These are phyloP conservation scores for Solanum chacoense DNA, from an alignment of 305 asterid species.

Conservation along the genomic window DNA sequence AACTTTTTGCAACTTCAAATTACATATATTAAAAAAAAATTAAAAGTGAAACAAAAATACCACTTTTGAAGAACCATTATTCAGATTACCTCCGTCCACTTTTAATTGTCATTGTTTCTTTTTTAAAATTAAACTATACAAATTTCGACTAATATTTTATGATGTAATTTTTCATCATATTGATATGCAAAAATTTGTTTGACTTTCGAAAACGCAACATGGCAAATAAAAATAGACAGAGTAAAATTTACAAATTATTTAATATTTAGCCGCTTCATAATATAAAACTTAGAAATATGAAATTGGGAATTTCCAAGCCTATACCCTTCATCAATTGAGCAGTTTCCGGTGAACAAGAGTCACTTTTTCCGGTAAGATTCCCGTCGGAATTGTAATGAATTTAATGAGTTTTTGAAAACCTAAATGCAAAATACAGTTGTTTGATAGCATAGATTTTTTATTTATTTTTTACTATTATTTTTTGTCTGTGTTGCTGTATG, in stretches of 20 bases:
- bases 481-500: neutral
- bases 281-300: neutral
- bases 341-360: neutral
- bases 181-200: too few species aligned
- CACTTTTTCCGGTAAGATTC: neutral
- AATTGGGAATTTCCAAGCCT: neutral
- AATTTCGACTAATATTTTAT: fast-evolving
- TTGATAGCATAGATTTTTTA: neutral
- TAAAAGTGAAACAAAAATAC: neutral
- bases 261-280: neutral
- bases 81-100: too few species aligned
- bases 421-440: neutral
- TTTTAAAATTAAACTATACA: too few species aligned
- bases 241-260: neutral
- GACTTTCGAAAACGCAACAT: too few species aligned
- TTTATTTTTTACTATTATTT: neutral
- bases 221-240: too few species aligned
- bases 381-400: neutral
- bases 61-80: neutral
- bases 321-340: neutral
- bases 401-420: neutral
- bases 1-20: neutral
- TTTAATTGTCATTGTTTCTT: too few species aligned
- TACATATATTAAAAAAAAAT: too few species aligned
- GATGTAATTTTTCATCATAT: too few species aligned